Percentiles rank a stretch among this genome's conserved stretches.
These are phyloP conservation scores for Fusarium staphyleae DNA, from an alignment of 2,329 filamentous ascomycete species.

Conservation along the genomic window DNA sequence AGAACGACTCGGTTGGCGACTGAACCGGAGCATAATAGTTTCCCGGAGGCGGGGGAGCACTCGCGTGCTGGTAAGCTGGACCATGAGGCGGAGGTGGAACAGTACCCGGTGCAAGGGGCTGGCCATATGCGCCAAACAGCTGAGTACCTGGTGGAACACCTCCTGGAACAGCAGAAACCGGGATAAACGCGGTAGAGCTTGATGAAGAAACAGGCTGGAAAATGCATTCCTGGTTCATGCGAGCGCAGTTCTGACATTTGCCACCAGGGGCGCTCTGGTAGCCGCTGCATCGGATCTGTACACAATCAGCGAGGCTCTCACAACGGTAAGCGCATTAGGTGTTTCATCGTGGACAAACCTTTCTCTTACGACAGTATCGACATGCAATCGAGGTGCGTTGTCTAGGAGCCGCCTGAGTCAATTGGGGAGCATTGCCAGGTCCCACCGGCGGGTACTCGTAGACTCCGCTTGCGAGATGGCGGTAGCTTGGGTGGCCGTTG, in stretches of 20 bases:
- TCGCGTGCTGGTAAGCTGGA: constrained; percentile 36
- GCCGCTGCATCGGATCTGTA: constrained; percentile 66
- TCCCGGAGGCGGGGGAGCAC: constrained; percentile 47
- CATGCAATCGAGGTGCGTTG: constrained; percentile 68
- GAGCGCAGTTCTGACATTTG: constrained; percentile 67
- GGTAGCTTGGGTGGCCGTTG: constrained; percentile 42
- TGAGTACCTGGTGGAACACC: constrained; percentile 64
- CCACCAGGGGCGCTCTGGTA: constrained; percentile 65
- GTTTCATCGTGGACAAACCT: constrained; percentile 50
- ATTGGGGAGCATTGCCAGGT: constrained; percentile 46
- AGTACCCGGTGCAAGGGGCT: constrained; percentile 55
- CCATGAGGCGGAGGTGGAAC: constrained; percentile 39
- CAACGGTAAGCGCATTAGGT: background rate
- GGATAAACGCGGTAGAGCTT: constrained; percentile 64
- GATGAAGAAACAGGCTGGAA: constrained; percentile 66
- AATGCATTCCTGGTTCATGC: constrained; percentile 68
- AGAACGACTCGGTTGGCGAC: constrained; percentile 54
- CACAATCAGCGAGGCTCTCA: constrained; percentile 11
- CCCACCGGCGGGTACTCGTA: constrained; percentile 48
- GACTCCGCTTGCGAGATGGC: constrained; percentile 40
- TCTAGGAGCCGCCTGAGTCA: constrained; percentile 61
- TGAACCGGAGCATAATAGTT: constrained; percentile 53
- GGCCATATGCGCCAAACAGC: constrained; percentile 64
- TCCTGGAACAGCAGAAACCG: constrained; percentile 65
- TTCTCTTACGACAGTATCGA: constrained; percentile 66